These are phyloP conservation scores for Hypocreales sp. DNA, from an alignment of 2,329 filamentous ascomycete genomes.

Conservation along the genomic window DNA sequence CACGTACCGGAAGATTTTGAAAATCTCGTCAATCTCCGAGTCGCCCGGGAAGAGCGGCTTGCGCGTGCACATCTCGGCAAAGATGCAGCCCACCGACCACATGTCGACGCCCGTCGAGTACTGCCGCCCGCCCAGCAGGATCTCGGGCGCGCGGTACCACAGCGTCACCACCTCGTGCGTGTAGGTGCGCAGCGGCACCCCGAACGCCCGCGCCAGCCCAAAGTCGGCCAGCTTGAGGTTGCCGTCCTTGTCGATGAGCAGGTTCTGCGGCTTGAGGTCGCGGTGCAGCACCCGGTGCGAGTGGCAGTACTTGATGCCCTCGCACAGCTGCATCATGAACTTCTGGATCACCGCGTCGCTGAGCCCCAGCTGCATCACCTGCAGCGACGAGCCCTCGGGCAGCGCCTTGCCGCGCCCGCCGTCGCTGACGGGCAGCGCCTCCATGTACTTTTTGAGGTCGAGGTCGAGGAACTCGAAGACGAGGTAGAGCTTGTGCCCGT, in stretches of 20 bases:
- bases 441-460: slow-evolving; percentile 94
- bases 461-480: slow-evolving; percentile 86
- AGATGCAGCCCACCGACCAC: slow-evolving; percentile 92
- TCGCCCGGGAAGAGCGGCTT: slow-evolving; percentile 88
- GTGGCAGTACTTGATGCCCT: slow-evolving; percentile 79
- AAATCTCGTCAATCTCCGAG: slow-evolving; percentile 41
- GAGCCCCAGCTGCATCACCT: slow-evolving; percentile 53
- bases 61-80: slow-evolving; percentile 90
- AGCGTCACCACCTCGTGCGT: slow-evolving; percentile 91
- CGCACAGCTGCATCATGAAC: slow-evolving; percentile 80
- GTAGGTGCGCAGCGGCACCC: slow-evolving; percentile 80
- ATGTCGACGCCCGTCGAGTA: slow-evolving; percentile 93
- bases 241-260: slow-evolving; percentile 72
- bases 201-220: slow-evolving; percentile 76
- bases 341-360: slow-evolving; percentile 75
- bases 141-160: slow-evolving; percentile 86
- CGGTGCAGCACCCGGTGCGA: slow-evolving; percentile 76
- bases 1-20: slow-evolving; percentile 53
- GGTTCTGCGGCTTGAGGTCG: slow-evolving; percentile 81
- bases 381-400: slow-evolving; percentile 56
- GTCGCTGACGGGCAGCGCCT: slow-evolving; percentile 68
- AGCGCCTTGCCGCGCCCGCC: slow-evolving; percentile 75
- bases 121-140: slow-evolving; percentile 76
- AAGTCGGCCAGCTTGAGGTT: slow-evolving; percentile 89
- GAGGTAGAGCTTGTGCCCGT: slow-evolving; percentile 88